A percentile compares a stretch with the other conserved stretches of the same genome.
Conservation (phyloP, 257 asterid species). For the Ehretia macrophylla region DNA sequence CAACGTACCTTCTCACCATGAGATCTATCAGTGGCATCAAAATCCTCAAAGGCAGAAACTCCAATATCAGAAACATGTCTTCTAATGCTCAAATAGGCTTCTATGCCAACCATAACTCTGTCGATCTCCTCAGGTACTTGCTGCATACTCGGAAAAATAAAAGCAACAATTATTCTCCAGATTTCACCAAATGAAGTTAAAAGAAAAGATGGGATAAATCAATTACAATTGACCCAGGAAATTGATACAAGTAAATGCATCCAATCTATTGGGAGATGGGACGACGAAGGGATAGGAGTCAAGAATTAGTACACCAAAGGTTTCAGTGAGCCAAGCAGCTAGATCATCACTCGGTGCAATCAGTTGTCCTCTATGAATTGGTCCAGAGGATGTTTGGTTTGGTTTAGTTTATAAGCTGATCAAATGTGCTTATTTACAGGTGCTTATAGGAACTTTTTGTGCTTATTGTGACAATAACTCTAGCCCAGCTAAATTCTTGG, state of each 20-base stretch:
- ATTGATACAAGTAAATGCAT: background rate
- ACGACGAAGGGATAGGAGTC: no score
- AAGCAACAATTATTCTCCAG: conserved; percentile 15
- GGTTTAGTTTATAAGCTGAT: no score
- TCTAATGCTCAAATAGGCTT: conserved; percentile 94
- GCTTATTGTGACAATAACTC: no score
- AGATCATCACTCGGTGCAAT: no score
- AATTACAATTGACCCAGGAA: background rate
- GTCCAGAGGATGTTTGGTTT: no score
- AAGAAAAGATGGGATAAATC: background rate
- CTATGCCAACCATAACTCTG: conserved; percentile 86
- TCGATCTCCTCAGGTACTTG: conserved; percentile 99
- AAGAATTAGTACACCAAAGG: no score
- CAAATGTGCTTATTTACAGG: no score
- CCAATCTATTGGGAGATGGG: no score
- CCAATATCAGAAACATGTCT: conserved; percentile 76
- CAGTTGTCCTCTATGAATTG: no score
- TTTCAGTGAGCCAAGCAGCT: no score
- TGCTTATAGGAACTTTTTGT: no score
- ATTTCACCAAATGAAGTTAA: conserved; percentile 8
- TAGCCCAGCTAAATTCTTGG: no score
- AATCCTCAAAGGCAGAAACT: conserved; percentile 58
- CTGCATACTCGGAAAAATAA: conserved; percentile 39
- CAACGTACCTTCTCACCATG: conserved; percentile 58
- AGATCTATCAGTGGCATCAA: conserved; percentile 46